Evolutionary conservation across 164 flowering plant species (phyloP), one percentile per base, ranked within the genome.

Genomic region (Umbilicus rupestris): DNA sequence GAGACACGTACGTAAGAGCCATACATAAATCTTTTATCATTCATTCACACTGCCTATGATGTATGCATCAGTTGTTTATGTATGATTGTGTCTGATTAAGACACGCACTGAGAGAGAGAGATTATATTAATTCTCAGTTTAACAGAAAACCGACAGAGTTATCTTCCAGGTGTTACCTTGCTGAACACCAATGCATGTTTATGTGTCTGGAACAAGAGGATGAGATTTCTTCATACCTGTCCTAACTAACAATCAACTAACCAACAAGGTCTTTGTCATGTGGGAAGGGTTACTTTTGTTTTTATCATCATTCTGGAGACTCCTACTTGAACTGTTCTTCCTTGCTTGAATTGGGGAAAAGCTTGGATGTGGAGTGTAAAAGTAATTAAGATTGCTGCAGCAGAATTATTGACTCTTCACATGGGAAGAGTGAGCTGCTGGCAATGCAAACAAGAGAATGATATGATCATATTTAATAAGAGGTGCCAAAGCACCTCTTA

Each of bases 361-460:
- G 9, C 3, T 0, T 1, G 24, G 55, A 33, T 33, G 55, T 7
- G 55, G 20, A n/a, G 1, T 49, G 55, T 4, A 33, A n/a, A n/a
- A 33, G 37, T 33, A 33, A 33, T 33, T 33, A 33, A 33, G 37
- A 33, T 33, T 33, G 37, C n/a, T n/a, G n/a, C n/a, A n/a, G n/a
- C 37, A 33, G 37, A 33, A 33, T 33, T 33, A 33, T 33, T n/a
- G n/a, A n/a, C n/a, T n/a, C 20, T 52, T 52, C 58, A 52, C 58
- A 52, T 52, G 58, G 58, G 58, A 52, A 5, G 58, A 52, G 30
- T 52, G 58, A 52, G 29, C 22, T 52, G 29, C 29, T 52, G 58
- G 58, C 58, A 52, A 24, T 52, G 22, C 58, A 52, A 52, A 52
- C 58, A 52, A 24, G 30, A 52, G 58, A 52, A 52, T 52, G 58